Base-by-base conservation (phyloP, 2,329 filamentous ascomycete genomes). In the Rosellinia necatrix region DNA sequence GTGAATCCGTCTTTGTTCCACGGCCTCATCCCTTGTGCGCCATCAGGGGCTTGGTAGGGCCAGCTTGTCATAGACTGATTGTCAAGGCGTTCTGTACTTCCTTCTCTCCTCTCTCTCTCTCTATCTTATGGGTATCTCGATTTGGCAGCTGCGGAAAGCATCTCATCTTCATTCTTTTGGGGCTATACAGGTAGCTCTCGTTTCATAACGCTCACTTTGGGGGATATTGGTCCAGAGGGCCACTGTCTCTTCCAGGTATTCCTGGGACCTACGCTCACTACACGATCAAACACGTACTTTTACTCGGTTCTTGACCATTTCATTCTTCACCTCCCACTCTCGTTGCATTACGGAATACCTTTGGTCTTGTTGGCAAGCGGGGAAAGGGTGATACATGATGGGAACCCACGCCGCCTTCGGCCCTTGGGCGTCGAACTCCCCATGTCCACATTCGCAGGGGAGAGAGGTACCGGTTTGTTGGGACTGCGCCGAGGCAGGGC, bases 401-500 rank as follows among this genome's bases (percentile, higher is more conserved):
- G 30, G 17, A 48, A 38, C 17, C 24, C 9, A 51, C 34, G n/a
- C 8, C 15, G 2, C 13, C 17, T 4, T 46, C 37, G n/a, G n/a
- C n/a, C n/a, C n/a, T n/a, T n/a, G n/a, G 42, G 46, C 52, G 9
- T 48, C 41, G 46, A 51, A 7, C 9, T 19, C 55, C 24, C 30
- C 7, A 6, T 61, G 60, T 40, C 38, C 47, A 32, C 60, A 62
- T 35, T 43, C 52, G 7, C 29, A 53, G 7, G 41, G 40, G 24
- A 42, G 34, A 17, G 48, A 25, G n/a, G 44, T 48, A 24, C 58
- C 60, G 2, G 46, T 30, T 22, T 63, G 58, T 17, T 63, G 58
- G 56, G 58, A 63, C 43, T 63, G 60, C 21, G 47, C 48, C 3
- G 60, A 63, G 37, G 58, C 49, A 15, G 58, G 60, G 5, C 55